Conservation (phyloP, 2,329 filamentous ascomycete species). For the Cladosporium sp. region DNA sequence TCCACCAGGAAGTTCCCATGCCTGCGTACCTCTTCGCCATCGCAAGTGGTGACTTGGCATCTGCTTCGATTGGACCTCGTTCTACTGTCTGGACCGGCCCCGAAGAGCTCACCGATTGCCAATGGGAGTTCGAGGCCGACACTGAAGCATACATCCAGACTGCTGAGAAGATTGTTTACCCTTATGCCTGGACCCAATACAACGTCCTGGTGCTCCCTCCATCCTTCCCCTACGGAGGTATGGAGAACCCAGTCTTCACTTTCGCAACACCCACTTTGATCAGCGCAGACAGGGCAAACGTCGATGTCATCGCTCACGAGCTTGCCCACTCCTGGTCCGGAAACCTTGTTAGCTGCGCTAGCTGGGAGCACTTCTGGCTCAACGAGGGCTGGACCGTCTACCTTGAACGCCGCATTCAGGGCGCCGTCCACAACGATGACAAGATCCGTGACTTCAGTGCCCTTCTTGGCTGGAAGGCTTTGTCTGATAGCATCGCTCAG, state of each 20-base stretch:
- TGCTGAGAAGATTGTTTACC: constrained; percentile 75
- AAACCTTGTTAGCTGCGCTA: constrained; percentile 73
- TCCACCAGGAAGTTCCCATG: constrained; percentile 87
- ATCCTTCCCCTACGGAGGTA: constrained; percentile 68
- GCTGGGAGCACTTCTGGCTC: constrained; percentile 73
- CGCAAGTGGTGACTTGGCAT: constrained; percentile 76
- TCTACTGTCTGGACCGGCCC: constrained; percentile 84
- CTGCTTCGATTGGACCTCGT: constrained; percentile 78
- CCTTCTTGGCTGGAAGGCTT: constrained; percentile 91
- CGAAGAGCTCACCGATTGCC: constrained; percentile 75
- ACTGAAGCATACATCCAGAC: constrained; percentile 89
- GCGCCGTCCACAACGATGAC: constrained; percentile 70
- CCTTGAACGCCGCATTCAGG: constrained; percentile 79
- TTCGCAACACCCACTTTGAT: constrained; percentile 95
- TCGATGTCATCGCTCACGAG: constrained; percentile 94
- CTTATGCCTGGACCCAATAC: constrained; percentile 92
- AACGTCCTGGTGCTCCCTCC: constrained; percentile 88
- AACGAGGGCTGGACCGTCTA: constrained; percentile 92
- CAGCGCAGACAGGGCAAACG: constrained; percentile 75
- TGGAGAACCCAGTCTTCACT: constrained; percentile 78
- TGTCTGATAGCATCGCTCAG: constrained; percentile 72
- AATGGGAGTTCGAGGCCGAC: constrained; percentile 87
- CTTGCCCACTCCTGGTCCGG: constrained; percentile 77
- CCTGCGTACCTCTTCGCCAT: constrained; percentile 94
- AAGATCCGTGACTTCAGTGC: constrained; percentile 87